Evolutionary conservation across 2,329 filamentous ascomycete species (phyloP), one percentile per base, ranked within the genome.

Genomic region (Leptographium procerum): DNA sequence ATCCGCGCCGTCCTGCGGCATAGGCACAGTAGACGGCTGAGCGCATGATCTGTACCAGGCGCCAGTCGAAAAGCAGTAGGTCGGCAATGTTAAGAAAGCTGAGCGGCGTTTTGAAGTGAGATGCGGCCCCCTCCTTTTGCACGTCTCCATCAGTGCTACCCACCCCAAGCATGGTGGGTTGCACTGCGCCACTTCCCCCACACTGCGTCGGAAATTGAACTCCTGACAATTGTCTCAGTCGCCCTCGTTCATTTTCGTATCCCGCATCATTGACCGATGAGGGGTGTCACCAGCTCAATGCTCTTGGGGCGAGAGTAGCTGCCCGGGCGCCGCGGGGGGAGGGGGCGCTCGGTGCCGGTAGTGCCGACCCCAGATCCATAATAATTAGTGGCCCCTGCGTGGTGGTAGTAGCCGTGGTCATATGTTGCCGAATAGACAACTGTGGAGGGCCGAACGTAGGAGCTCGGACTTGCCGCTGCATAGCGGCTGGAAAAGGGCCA

Each of bases 271-370:
- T 77, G 75, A 56, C 78, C 74, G 63, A 80, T 67, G 69, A 83
- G 77, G 36, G 83, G 82, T 55, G 82, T 84, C 51, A 85, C 81
- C 26, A 85, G 74, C 70, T 85, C 82, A 64, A 84, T 82, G 70
- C 81, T 84, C 70, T 79, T 83, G 36, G 81, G 80, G 52, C 82
- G 74, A 63, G 79, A 55, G 69, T 82, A 82, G 45, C 73, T 72
- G 43, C 76, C 73, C 4, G 81, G 79, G 55, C 77, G 75, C 53
- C 82, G 76, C 11, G 75, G 75, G 16, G 83, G 82, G 28, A 85
- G 70, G 8, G 82, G 83, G 10, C 82, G 74, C 61, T 84, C 81
- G 64, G 75, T 72, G 14, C 36, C 50, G 8, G 47, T 24, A 4
- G 28, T 28, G 52, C 31, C 31, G 26, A 73, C 24, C 1, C 53